Evolutionary conservation across 2,329 filamentous ascomycete species (phyloP).

Genomic region (Arthrobotrys conoides): DNA sequence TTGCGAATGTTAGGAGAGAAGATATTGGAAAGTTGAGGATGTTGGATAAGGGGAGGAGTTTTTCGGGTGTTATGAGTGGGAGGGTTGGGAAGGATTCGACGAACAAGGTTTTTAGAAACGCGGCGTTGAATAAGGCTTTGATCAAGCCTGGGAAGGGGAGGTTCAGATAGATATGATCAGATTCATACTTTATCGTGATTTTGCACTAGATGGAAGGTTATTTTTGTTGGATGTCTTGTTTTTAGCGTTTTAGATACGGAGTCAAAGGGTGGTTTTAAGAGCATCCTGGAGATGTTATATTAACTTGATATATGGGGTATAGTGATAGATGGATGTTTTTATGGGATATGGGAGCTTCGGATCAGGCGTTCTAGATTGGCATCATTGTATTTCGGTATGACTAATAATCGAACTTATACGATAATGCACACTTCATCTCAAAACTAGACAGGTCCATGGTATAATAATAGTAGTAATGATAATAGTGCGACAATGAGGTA

Average conservation of each 20-base stretch:
- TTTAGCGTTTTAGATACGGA: conserved; percentile 15
- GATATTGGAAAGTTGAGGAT: conserved; percentile 24
- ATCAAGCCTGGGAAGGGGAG: conserved; percentile 19
- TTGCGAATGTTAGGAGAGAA: conserved; percentile 21
- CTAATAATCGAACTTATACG: background rate
- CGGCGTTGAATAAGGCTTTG: conserved; percentile 44
- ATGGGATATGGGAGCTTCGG: conserved; percentile 3
- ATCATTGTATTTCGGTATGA: background rate
- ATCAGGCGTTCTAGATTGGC: background rate
- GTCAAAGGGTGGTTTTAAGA: background rate
- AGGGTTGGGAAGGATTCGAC: conserved; percentile 11
- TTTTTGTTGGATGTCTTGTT: background rate
- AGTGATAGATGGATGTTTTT: conserved; percentile 5
- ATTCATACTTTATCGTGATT: background rate
- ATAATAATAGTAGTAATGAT: background rate
- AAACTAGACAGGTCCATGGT: background rate
- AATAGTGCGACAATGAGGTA: background rate
- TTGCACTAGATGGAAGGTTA: background rate
- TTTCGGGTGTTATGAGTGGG: background rate
- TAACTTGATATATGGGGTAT: background rate
- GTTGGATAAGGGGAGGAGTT: conserved; percentile 25
- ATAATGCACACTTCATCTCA: too few relatives aligned
- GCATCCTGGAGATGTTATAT: conserved; percentile 1
- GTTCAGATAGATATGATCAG: background rate
- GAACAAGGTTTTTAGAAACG: conserved; percentile 34